Evolutionary conservation across 2,329 filamentous ascomycete species (phyloP).

Genomic region (Epichloe glyceriae): DNA sequence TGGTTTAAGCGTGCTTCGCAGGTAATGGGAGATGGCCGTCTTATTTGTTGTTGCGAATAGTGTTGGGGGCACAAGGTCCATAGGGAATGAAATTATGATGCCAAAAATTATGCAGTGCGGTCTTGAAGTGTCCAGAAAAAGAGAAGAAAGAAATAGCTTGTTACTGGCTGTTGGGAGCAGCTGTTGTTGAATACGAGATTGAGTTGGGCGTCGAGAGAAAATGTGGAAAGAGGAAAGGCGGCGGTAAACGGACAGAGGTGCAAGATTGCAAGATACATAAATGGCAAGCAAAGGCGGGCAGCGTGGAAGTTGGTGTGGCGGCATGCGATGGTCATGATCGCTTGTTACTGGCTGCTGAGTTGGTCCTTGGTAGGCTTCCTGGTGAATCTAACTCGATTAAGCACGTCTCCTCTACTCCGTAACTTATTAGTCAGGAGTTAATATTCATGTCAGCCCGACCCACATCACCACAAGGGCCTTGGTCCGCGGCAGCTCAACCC

Average conservation of each 20-base stretch:
- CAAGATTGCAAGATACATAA: background rate
- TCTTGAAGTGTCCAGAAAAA: background rate
- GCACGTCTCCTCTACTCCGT: too few species aligned
- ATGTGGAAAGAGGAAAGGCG: background rate
- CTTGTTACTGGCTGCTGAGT: background rate
- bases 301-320: background rate
- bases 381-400: too few species aligned
- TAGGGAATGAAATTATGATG: background rate
- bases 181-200: background rate
- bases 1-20: background rate
- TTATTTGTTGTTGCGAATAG: background rate
- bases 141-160: background rate
- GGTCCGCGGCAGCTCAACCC: too few species aligned
- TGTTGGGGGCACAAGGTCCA: slow-evolving; percentile 2
- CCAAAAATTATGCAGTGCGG: background rate
- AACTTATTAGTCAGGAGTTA: too few species aligned
- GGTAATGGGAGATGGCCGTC: background rate
- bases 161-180: background rate
- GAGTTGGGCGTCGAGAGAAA: background rate
- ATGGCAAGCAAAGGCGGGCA: background rate
- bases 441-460: too few species aligned
- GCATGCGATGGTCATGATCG: background rate
- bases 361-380: too few species aligned
- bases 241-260: background rate
- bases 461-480: background rate